phyloP scores from a whole-genome alignment of 192 early-diverging fungal genomes.

The Podila epigama region DNA sequence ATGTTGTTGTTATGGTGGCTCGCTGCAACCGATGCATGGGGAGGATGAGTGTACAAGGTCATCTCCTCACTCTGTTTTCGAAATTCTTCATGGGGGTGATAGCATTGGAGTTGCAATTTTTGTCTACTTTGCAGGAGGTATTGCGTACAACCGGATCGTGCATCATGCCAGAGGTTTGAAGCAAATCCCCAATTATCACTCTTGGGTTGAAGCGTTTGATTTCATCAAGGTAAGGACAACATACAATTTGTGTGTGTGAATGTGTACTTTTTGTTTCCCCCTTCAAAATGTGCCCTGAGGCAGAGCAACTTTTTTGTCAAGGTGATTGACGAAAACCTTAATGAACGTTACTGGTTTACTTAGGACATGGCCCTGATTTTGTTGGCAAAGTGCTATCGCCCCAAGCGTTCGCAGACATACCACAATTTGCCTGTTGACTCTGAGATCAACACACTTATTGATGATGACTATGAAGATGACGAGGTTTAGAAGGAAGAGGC shows the following conservation, averaged over 20 bases:
- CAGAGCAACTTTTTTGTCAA: no score
- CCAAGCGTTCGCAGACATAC: slow-evolving; percentile 46
- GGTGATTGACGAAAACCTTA: no score
- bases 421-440: slow-evolving; percentile 47
- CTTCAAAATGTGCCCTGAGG: no score
- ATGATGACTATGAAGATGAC: slow-evolving; percentile 47
- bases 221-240: slow-evolving; percentile 44
- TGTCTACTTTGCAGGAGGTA: slow-evolving; percentile 49
- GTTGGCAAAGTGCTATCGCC: slow-evolving; percentile 42
- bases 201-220: slow-evolving; percentile 45
- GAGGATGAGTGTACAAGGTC: background rate
- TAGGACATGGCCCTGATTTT: slow-evolving; percentile 37
- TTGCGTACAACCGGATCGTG: slow-evolving; percentile 51
- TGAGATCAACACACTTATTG: slow-evolving; percentile 49
- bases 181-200: slow-evolving; percentile 53
- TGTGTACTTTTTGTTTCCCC: background rate
- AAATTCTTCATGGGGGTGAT: background rate
- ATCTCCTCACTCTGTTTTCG: background rate
- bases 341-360: no score
- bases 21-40: background rate
- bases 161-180: slow-evolving; percentile 42
- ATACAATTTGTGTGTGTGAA: background rate
- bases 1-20: background rate
- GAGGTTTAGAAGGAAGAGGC: slow-evolving; percentile 16
- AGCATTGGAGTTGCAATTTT: slow-evolving; percentile 43